These are phyloP conservation scores for Colletotrichum echinochloae DNA, from an alignment of 2,329 filamentous ascomycete genomes.

Conservation along the genomic window DNA sequence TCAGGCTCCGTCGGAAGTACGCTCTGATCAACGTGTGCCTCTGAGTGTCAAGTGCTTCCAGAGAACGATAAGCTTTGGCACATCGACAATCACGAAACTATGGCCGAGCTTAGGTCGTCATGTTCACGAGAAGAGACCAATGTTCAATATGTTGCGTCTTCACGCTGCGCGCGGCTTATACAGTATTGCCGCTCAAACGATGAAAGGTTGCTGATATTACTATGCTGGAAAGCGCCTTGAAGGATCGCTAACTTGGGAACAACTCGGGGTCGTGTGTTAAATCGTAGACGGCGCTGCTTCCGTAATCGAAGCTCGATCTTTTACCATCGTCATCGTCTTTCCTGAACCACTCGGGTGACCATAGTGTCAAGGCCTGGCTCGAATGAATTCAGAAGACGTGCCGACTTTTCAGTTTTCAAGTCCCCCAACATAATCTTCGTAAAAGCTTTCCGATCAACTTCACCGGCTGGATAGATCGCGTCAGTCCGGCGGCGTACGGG, in stretches of 20 bases:
- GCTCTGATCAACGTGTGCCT: not conserved
- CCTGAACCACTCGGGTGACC: not conserved
- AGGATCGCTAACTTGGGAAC: not conserved
- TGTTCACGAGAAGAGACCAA: not conserved
- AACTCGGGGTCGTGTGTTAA: not conserved
- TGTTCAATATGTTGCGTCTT: not conserved
- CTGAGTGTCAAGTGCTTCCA: not conserved
- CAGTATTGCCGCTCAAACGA: accelerated
- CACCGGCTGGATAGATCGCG: no score
- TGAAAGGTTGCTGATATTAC: not conserved
- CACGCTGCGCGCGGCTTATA: not conserved
- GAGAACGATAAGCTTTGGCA: not conserved
- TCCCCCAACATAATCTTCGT: no score
- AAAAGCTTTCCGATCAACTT: no score
- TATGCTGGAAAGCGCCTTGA: not conserved
- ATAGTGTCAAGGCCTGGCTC: not conserved
- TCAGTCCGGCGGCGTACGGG: no score
- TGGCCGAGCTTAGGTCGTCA: not conserved
- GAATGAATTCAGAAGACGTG: not conserved
- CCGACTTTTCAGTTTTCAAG: not conserved
- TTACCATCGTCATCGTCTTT: not conserved
- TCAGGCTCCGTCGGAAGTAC: no score
- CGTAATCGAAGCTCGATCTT: not conserved
- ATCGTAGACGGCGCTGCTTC: not conserved
- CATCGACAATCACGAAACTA: not conserved